Evolutionary conservation across 2,329 filamentous ascomycete genomes (phyloP), one percentile per base, ranked within the genome.

Genomic region (Alternaria viburni): DNA sequence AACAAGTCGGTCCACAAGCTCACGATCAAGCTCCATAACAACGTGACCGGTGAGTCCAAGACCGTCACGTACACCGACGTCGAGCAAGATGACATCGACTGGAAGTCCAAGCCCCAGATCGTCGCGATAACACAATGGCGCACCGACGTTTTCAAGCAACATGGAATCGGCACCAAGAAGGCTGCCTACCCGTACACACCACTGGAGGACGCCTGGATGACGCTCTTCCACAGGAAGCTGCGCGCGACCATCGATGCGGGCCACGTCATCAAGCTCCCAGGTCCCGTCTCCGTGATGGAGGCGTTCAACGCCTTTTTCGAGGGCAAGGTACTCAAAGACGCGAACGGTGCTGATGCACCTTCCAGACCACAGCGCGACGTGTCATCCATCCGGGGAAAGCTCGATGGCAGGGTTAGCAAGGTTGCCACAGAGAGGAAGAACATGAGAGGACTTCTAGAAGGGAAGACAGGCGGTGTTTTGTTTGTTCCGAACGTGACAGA

Each of bases 191-290:
- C n/a, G 11, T 70, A 54, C 26, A 59, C 54, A 6, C 55, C 60
- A 6, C 49, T 60, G 7, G 69, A 73, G 52, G 60, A 67, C 5
- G 61, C 68, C 1, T 70, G 68, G 68, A 19, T 73, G 4, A 26
- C 57, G 1, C 57, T 73, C 1, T 64, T 64, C 32, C 59, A 65
- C 41, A 21, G 47, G 2, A 72, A 70, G 19, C n/a, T 69, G 4
- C 64, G 64, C 3, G 41, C 13, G 0, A 57, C 30, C 1, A 55
- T 65, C 15, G 43, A 66, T 25, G 26, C 41, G 2, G 67, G 62
- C 5, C 36, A 58, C 12, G 12, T 30, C 0, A 59, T 71, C 43
- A 63, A 59, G 15, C 4, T 58, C 1, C 54, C 59, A 0, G 54
- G 54, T 11, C 21, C 46, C 0, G 4, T 26, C 2, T 17, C 28